These are phyloP conservation scores for Porcisia hertigi DNA, from an alignment of 208 protist genomes.

Conservation along the genomic window DNA sequence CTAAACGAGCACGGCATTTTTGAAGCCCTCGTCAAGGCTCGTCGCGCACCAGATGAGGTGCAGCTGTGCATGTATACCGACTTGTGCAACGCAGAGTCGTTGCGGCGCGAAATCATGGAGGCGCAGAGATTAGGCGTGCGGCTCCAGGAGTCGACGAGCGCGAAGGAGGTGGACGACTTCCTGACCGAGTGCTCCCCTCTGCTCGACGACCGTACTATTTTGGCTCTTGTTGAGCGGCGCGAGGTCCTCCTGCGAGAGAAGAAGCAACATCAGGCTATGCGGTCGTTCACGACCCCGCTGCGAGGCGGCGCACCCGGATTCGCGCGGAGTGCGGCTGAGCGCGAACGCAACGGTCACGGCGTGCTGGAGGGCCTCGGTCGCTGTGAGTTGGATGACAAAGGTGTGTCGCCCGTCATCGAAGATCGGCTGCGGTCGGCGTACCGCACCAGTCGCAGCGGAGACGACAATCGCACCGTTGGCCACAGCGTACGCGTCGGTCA, in stretches of 20 bases:
- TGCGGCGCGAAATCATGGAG: slow-evolving; percentile 46
- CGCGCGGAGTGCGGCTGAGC: neutral
- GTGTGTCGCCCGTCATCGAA: neutral
- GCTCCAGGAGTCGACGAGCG: slow-evolving; percentile 44
- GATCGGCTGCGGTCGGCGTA: neutral
- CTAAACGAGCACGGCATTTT: slow-evolving; percentile 54
- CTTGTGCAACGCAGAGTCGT: slow-evolving; percentile 56
- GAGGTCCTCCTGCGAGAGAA: slow-evolving; percentile 42
- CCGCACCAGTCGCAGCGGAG: neutral
- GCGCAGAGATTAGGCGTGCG: slow-evolving; percentile 37
- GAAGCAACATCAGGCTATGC: neutral
- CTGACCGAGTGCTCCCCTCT: slow-evolving; percentile 46
- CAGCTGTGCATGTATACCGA: slow-evolving; percentile 76
- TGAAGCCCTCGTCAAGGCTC: slow-evolving; percentile 45
- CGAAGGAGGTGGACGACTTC: slow-evolving; percentile 54
- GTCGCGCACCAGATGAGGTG: slow-evolving; percentile 40
- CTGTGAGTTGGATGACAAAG: slow-evolving; percentile 8
- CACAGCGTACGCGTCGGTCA: neutral
- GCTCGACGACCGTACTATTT: slow-evolving; percentile 54
- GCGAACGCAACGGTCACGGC: neutral
- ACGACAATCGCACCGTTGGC: neutral
- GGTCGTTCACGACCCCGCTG: slow-evolving; percentile 13
- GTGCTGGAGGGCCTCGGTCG: slow-evolving; percentile 12
- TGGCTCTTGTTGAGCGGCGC: slow-evolving; percentile 57
- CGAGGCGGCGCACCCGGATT: neutral